phyloP scores from a whole-genome alignment of 2,329 filamentous ascomycete species.

The Fonsecaea monophora region DNA sequence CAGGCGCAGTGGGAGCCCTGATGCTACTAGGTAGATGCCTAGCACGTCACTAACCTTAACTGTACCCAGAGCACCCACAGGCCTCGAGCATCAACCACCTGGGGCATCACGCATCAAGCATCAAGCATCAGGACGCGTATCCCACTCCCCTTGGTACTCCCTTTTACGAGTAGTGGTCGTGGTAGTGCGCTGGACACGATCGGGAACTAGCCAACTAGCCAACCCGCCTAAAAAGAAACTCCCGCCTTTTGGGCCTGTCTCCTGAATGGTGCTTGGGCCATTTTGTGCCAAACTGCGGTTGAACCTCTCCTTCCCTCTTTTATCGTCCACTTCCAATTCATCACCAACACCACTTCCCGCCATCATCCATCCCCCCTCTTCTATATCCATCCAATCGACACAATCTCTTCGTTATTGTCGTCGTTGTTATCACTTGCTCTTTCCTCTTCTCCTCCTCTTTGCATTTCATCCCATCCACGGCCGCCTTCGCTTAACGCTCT shows the following conservation, averaged over 20 bases:
- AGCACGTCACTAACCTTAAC: conserved; percentile 10
- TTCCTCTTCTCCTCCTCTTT: conserved; percentile 24
- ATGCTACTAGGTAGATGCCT: conserved; percentile 3
- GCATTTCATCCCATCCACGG: conserved; percentile 15
- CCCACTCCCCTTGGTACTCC: conserved; percentile 2
- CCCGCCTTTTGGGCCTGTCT: conserved; percentile 9
- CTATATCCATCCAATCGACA: conserved; percentile 27
- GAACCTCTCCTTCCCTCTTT: conserved; percentile 14
- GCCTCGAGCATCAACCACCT: background rate
- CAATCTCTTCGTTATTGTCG: conserved; percentile 11
- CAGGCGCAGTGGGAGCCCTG: conserved; percentile 5
- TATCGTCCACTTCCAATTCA: conserved; percentile 12
- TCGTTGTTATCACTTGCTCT: conserved; percentile 21
- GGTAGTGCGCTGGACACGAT: conserved; percentile 12
- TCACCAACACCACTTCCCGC: conserved; percentile 4
- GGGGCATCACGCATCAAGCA: background rate
- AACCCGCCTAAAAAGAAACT: conserved; percentile 12
- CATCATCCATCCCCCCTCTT: conserved; percentile 16
- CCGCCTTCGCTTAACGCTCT: conserved; percentile 12
- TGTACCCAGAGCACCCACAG: background rate
- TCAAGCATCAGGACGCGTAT: conserved; percentile 12
- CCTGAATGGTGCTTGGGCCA: conserved; percentile 20
- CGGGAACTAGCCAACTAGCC: conserved; percentile 4
- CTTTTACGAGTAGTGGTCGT: background rate
- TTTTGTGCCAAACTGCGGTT: conserved; percentile 19